These are phyloP conservation scores for Neurospora sp. DNA, from an alignment of 495 filamentous ascomycete species.

Conservation along the genomic window DNA sequence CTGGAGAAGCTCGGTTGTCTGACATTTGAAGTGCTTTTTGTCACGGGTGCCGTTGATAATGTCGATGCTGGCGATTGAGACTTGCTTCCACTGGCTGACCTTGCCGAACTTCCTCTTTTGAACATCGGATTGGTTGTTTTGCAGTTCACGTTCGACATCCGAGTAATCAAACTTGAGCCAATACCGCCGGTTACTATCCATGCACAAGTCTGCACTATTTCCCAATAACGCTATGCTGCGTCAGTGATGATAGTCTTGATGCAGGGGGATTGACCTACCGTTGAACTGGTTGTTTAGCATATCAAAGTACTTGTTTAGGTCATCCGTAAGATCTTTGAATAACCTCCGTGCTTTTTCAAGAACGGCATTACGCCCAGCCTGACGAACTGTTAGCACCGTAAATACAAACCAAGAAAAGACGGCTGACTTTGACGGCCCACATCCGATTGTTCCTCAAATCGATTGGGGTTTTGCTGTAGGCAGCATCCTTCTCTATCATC, in stretches of 20 bases:
- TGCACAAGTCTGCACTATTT: conserved; percentile 48
- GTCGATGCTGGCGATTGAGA: conserved; percentile 2
- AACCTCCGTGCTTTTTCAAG: conserved; percentile 79
- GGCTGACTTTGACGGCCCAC: conserved; percentile 73
- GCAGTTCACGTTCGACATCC: conserved; percentile 55
- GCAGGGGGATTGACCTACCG: conserved; percentile 35
- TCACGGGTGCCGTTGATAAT: conserved; percentile 67
- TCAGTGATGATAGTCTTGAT: background rate
- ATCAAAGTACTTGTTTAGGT: conserved; percentile 60
- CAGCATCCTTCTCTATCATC: conserved; percentile 72
- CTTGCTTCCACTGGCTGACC: background rate
- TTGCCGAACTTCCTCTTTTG: background rate
- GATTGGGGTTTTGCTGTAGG: conserved; percentile 67
- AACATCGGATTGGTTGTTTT: conserved; percentile 38
- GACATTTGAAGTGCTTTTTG: conserved; percentile 69
- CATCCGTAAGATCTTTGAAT: conserved; percentile 74
- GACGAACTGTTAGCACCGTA: background rate
- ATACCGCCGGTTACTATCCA: conserved; percentile 67
- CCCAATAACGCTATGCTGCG: conserved; percentile 5
- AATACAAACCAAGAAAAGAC: background rate
- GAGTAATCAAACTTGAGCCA: conserved; percentile 59
- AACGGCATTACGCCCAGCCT: conserved; percentile 78
- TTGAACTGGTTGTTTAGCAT: conserved; percentile 46
- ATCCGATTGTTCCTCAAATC: conserved; percentile 87
- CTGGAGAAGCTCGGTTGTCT: conserved; percentile 75